Evolutionary conservation across 495 filamentous ascomycete genomes (phyloP), one percentile per base, ranked within the genome.

Genomic region (Podospora conica): DNA sequence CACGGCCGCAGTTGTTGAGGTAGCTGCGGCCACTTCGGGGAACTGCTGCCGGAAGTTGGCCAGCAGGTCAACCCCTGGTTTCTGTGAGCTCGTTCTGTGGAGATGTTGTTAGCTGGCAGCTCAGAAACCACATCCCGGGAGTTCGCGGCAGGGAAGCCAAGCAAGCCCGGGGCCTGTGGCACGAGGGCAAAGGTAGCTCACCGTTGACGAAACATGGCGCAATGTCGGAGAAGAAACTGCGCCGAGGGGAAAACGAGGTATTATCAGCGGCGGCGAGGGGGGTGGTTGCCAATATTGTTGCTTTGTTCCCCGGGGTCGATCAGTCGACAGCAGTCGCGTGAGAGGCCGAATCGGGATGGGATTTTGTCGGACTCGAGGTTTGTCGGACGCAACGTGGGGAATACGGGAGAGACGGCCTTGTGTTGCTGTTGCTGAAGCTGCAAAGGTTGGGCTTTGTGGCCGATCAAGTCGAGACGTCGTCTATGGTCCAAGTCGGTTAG

Each of bases 31-130:
- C 53, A 92, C 80, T 72, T 91, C 84, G 63, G 90, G 86, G 70
- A 94, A 96, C 64, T 82, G 86, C 65, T 89, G 87, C 73, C 89
- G 89, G 81, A 97, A 97, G 78, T 85, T 87, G 73, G 84, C 88
- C 80, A 93, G 87, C 69, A 97, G 84, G 67, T 93, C 91, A 70
- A 91, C 88, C 71, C 84, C 87, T 53, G 93, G 93, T 81, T 96
- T 97, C 77, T 93, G 92, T 55, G 90, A 87, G 71, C 87, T 93
- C 70, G 87, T 91, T 70, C 91, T 96, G 73, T 54, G 67, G 25
- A 63, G 24, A 5, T 54, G 12, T 8, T 54, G 75, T 80, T 56
- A 80, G 75, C 64, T 31, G 10, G 69, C 57, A 53, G 33, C 18
- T 12, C 56, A 6, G n/a, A 59, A 27, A 55, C 15, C 24, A 24